A percentile compares a stretch with the other conserved stretches of the same genome.
These are phyloP conservation scores for Saxophila tyrrhenica DNA, from an alignment of 495 filamentous ascomycete genomes.

Conservation along the genomic window DNA sequence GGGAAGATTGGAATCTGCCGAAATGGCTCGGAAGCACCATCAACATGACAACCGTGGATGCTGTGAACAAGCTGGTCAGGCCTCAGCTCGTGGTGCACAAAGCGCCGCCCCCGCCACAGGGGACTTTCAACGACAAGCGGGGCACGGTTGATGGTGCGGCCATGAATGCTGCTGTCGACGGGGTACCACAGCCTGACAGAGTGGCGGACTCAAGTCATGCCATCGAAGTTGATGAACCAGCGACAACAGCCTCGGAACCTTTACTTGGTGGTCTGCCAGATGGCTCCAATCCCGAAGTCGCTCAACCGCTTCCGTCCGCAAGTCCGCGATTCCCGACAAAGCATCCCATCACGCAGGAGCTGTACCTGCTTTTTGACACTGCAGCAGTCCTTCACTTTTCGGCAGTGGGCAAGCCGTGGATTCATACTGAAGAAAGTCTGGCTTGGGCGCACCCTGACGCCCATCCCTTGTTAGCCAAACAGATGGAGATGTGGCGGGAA, in stretches of 20 bases:
- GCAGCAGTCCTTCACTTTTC: slow-evolving; percentile 14
- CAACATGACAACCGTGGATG: slow-evolving; percentile 5
- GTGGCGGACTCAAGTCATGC: no score
- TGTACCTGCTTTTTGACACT: slow-evolving; percentile 5
- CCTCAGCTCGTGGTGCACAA: neutral
- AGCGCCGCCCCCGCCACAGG: neutral
- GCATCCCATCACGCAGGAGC: slow-evolving; percentile 7
- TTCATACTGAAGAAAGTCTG: neutral
- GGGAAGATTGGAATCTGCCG: slow-evolving; percentile 29
- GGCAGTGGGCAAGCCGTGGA: slow-evolving; percentile 17
- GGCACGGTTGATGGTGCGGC: no score
- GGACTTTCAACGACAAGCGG: neutral
- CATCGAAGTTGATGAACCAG: no score
- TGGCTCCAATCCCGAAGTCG: no score
- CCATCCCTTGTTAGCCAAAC: slow-evolving; percentile 13
- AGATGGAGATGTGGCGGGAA: slow-evolving; percentile 10
- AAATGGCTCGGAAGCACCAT: slow-evolving; percentile 19
- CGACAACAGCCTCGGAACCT: no score
- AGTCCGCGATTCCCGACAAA: neutral
- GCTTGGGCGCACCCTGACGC: slow-evolving; percentile 1
- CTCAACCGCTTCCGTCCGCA: neutral
- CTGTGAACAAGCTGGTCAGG: neutral
- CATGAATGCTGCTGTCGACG: no score
- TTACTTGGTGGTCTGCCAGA: no score
- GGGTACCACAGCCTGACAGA: no score